Base-by-base conservation (phyloP, 176 grass and related monocot genomes). In the Alopecurus myosuroides region DNA sequence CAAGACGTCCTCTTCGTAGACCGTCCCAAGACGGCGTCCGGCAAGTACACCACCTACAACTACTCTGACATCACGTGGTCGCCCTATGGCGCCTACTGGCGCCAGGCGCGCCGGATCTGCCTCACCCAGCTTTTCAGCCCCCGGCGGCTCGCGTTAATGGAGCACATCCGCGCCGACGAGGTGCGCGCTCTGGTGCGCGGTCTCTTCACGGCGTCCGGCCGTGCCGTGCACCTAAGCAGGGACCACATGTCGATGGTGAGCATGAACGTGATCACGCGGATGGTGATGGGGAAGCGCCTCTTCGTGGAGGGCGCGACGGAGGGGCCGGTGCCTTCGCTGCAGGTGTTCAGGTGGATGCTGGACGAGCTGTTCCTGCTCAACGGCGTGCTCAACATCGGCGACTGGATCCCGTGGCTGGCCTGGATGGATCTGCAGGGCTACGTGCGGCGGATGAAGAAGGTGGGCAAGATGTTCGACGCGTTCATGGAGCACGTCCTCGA, bases 341-440 rank as follows among this genome's bases (percentile, higher is more conserved):
- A 74, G 2, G 89, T 81, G 69, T 91, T 91, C 89, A 84, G 58
- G 80, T 30, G 33, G 73, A 91, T 86, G 79, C 5, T 86, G 5
- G 88, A 82, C 23, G 88, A 90, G 61, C 55, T 90, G 30, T 53
- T 90, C 22, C 35, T 90, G 50, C 79, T 90, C 23, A 91, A 91
- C 11, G 89, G 89, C 1, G 75, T 84, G 25, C 71, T 91, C 31
- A 91, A 83, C 81, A 66, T 91, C 44, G 75, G 89, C 13, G 89
- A 91, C 57, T 87, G 74, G 28, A 91, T 91, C 29, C 85, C 89
- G 9, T 84, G 85, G 89, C 23, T 87, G 18, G 65, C 41, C 50
- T 78, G 74, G 49, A 46, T 93, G 2, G 91, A 93, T 61, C 22
- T 93, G 14, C 87, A 93, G 26, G 87, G 90, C 0, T 92, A 92